Evolutionary conservation across 148 eudicot species (phyloP).

Genomic region (Amaranthus palmeri): DNA sequence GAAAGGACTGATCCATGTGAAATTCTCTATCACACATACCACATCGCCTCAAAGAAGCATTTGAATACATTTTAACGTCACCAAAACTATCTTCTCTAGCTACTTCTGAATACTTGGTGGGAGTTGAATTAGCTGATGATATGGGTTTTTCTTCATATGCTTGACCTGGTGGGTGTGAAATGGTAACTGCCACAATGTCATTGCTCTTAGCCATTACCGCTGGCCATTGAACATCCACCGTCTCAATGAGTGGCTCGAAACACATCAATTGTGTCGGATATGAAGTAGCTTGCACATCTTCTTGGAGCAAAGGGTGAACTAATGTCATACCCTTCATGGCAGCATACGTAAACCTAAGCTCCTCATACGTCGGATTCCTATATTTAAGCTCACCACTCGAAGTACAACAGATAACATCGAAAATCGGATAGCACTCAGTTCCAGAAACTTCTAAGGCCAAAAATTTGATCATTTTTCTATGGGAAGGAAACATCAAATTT

Average conservation of each 20-base stretch:
- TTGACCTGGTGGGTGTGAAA: constrained; percentile 56
- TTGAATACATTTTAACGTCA: constrained; percentile 25
- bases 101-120: constrained; percentile 35
- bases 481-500: constrained; percentile 43
- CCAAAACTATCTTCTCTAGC: constrained; percentile 35
- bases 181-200: constrained; percentile 59
- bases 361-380: constrained; percentile 51
- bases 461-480: constrained; percentile 45
- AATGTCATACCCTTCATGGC: constrained; percentile 47
- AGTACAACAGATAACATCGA: constrained; percentile 51
- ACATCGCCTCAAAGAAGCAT: constrained; percentile 36
- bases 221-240: constrained; percentile 68
- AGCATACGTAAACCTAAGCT: constrained; percentile 54
- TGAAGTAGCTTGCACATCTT: constrained; percentile 28
- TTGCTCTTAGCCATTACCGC: constrained; percentile 37
- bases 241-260: constrained; percentile 66
- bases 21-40: constrained; percentile 45
- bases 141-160: constrained; percentile 43
- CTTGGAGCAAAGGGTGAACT: constrained; percentile 55
- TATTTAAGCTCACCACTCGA: constrained; percentile 39
- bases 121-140: constrained; percentile 47
- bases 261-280: constrained; percentile 31
- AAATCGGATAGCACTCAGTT: constrained; percentile 43
- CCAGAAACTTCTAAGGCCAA: constrained; percentile 50
- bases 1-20: constrained; percentile 34